Percentiles rank a stretch among this genome's conserved stretches.
These are phyloP conservation scores for Apiospora kogelbergensis DNA, from an alignment of 2,329 filamentous ascomycete genomes.

Conservation along the genomic window DNA sequence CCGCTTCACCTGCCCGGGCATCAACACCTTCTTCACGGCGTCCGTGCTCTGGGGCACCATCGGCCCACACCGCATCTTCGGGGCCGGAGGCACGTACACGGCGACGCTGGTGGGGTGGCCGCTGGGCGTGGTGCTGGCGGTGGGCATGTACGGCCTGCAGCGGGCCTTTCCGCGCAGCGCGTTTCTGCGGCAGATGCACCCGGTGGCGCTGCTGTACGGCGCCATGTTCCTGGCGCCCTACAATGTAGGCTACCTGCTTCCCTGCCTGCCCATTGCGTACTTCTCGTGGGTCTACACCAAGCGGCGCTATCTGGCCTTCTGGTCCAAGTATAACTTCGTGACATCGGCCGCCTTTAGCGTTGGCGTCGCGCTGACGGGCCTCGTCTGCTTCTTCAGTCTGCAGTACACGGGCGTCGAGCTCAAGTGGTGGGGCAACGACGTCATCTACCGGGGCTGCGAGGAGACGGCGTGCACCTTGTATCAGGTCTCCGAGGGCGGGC, in stretches of 20 bases:
- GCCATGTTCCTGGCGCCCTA: slow-evolving; percentile 32
- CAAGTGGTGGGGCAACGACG: slow-evolving; percentile 49
- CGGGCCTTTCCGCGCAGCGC: slow-evolving; percentile 21
- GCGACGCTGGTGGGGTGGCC: slow-evolving; percentile 33
- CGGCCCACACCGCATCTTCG: slow-evolving; percentile 33
- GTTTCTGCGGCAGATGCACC: slow-evolving; percentile 27
- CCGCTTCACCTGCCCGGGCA: slow-evolving; percentile 32
- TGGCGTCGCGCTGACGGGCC: slow-evolving; percentile 34
- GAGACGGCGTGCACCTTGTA: slow-evolving; percentile 30
- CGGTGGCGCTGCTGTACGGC: slow-evolving; percentile 27
- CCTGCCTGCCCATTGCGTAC: slow-evolving; percentile 45
- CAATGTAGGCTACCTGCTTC: slow-evolving; percentile 25
- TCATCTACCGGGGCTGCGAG: slow-evolving; percentile 35
- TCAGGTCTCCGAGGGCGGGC: slow-evolving; percentile 29
- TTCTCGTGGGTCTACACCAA: slow-evolving; percentile 24
- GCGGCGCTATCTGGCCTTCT: slow-evolving; percentile 31
- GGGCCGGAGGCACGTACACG: slow-evolving; percentile 29
- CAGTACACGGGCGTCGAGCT: slow-evolving; percentile 23
- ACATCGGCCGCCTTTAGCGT: slow-evolving; percentile 35
- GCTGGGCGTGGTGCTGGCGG: slow-evolving; percentile 31
- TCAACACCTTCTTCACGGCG: slow-evolving; percentile 34
- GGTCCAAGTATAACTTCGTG: slow-evolving; percentile 32
- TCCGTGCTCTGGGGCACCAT: slow-evolving; percentile 34
- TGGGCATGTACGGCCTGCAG: slow-evolving; percentile 30
- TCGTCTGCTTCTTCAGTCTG: slow-evolving; percentile 27